These are phyloP conservation scores for Eragrostis tef DNA, from an alignment of 202 grass and related monocot genomes.

Conservation along the genomic window DNA sequence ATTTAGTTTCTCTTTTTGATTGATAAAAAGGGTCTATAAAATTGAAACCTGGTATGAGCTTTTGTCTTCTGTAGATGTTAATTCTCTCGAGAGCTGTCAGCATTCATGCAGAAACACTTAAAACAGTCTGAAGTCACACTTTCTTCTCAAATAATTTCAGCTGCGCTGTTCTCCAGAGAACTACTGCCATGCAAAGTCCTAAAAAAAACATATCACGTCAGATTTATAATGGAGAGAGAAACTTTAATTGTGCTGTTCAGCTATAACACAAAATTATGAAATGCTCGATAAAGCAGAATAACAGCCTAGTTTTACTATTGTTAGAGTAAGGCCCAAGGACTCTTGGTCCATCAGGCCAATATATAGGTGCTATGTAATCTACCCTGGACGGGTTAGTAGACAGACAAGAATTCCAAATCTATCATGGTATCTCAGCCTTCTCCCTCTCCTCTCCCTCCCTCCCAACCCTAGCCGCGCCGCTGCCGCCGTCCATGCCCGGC, in stretches of 20 bases:
- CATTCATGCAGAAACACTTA: background rate
- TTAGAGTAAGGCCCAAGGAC: too few relatives aligned
- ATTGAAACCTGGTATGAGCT: background rate
- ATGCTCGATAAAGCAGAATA: background rate
- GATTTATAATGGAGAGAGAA: background rate
- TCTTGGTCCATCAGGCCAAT: too few relatives aligned
- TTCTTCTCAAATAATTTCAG: slow-evolving; percentile 5
- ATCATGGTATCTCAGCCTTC: too few relatives aligned
- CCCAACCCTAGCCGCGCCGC: too few relatives aligned
- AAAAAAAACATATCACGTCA: slow-evolving; percentile 20
- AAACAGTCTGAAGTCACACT: slow-evolving; percentile 4
- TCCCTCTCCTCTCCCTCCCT: too few relatives aligned
- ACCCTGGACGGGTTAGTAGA: too few relatives aligned
- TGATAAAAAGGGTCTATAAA: background rate
- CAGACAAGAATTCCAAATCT: too few relatives aligned
- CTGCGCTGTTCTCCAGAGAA: background rate
- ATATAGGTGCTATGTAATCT: too few relatives aligned
- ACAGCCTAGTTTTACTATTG: background rate
- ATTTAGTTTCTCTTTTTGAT: background rate
- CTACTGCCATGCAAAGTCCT: background rate
- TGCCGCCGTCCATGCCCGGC: too few relatives aligned
- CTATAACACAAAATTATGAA: background rate
- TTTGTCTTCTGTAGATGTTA: slow-evolving; percentile 8
- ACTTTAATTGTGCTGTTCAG: background rate
- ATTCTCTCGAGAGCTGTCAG: background rate